A percentile compares a stretch with the other conserved stretches of the same genome.
These are phyloP conservation scores for Fagus sylvatica DNA, from an alignment of 306 rosid species.

Conservation along the genomic window DNA sequence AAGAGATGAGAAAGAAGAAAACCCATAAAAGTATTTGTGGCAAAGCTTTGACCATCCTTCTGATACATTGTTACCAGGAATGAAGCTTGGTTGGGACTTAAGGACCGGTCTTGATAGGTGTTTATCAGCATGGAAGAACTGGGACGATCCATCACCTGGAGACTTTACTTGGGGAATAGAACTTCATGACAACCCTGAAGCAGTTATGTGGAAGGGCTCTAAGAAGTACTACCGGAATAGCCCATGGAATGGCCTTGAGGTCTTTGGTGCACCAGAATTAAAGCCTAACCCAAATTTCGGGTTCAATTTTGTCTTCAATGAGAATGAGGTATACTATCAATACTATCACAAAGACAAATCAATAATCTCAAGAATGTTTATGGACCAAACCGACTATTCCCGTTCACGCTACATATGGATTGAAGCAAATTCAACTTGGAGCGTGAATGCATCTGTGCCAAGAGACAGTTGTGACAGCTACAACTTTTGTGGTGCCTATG, in stretches of 20 bases:
- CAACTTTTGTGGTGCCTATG: conserved; percentile 35
- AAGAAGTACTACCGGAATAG: conserved; percentile 28
- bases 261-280: conserved; percentile 4
- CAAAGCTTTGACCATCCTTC: too few species aligned
- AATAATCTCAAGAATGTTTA: not conserved
- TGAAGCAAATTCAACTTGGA: conserved; percentile 26
- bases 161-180: conserved; percentile 38
- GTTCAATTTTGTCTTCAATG: not conserved
- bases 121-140: conserved; percentile 40
- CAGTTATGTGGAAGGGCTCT: conserved; percentile 29
- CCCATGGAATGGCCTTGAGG: conserved; percentile 32
- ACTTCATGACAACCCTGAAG: not conserved
- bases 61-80: too few species aligned
- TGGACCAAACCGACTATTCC: not conserved
- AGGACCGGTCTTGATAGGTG: not conserved
- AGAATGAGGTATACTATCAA: conserved; percentile 22
- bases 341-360: conserved; percentile 18
- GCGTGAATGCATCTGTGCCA: conserved; percentile 27
- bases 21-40: too few species aligned
- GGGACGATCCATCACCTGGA: conserved; percentile 46
- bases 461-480: conserved; percentile 19
- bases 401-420: too few species aligned
- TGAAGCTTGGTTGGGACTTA: too few species aligned
- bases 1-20: too few species aligned
- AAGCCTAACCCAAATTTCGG: not conserved